Percentiles rank a stretch among this genome's conserved stretches.
These are phyloP conservation scores for Pulveroboletus sp. DNA, from an alignment of 768 basidiomycete genomes.

Conservation along the genomic window DNA sequence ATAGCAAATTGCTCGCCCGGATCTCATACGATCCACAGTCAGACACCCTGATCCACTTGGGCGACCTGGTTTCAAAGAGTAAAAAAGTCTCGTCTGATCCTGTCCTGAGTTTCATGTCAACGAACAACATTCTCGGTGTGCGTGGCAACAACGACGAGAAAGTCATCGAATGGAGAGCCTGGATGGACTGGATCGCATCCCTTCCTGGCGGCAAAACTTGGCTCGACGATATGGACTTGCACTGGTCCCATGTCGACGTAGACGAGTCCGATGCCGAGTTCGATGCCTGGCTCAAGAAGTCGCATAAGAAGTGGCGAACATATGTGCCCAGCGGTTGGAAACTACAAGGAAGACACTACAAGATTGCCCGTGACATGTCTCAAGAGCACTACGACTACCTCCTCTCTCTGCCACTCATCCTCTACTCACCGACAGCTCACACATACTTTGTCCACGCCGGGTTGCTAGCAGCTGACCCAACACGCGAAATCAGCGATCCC, in stretches of 20 bases:
- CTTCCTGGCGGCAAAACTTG: constrained; percentile 44
- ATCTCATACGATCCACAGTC: constrained; percentile 52
- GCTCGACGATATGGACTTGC: constrained; percentile 46
- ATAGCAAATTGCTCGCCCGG: constrained; percentile 57
- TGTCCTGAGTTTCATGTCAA: constrained; percentile 60
- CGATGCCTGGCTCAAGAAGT: constrained; percentile 38
- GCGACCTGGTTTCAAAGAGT: constrained; percentile 74
- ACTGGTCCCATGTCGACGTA: constrained; percentile 35
- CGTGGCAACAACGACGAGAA: constrained; percentile 94
- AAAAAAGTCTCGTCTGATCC: constrained; percentile 52
- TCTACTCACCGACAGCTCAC: constrained; percentile 74
- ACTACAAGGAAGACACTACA: constrained; percentile 73
- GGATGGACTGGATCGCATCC: constrained; percentile 72
- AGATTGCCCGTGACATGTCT: constrained; percentile 65
- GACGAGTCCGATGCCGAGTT: constrained; percentile 22
- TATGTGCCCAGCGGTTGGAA: constrained; percentile 66
- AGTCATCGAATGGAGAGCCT: constrained; percentile 84
- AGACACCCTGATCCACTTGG: constrained; percentile 77
- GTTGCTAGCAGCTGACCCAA: constrained; percentile 67
- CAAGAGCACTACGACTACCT: constrained; percentile 65
- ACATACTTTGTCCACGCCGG: constrained; percentile 82
- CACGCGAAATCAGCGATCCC: constrained; percentile 40
- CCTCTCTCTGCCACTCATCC: constrained; percentile 60
- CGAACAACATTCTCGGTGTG: constrained; percentile 67
- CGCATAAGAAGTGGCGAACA: constrained; percentile 41